Evolutionary conservation across 306 rosid genomes (phyloP).

Genomic region (Ceratonia siliqua): DNA sequence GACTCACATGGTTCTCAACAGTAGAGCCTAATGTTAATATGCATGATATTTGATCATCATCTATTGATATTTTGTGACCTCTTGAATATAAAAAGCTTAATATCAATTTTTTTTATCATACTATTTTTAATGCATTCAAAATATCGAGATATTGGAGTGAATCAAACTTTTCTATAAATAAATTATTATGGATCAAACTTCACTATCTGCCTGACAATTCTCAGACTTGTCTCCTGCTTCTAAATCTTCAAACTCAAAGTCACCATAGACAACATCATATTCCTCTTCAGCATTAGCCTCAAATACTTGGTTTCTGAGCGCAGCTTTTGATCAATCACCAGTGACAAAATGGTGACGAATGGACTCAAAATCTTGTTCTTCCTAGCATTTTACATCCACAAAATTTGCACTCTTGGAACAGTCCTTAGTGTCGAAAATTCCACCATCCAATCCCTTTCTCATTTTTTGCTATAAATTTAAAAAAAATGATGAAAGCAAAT

Average conservation of each 20-base stretch:
- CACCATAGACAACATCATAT: slow-evolving; percentile 61
- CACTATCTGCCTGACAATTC: slow-evolving; percentile 35
- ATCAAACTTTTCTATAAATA: too few species aligned
- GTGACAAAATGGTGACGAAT: slow-evolving; percentile 83
- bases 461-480: slow-evolving; percentile 42
- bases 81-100: too few species aligned
- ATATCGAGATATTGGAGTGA: too few species aligned
- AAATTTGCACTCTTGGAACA: slow-evolving; percentile 66
- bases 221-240: slow-evolving; percentile 72
- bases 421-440: slow-evolving; percentile 66
- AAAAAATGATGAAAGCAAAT: slow-evolving; percentile 20
- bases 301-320: slow-evolving; percentile 55
- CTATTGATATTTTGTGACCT: too few species aligned
- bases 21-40: too few species aligned
- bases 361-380: slow-evolving; percentile 49
- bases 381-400: slow-evolving; percentile 47
- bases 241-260: slow-evolving; percentile 93
- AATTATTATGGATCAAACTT: too few species aligned
- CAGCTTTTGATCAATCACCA: slow-evolving; percentile 89
- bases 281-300: slow-evolving; percentile 55
- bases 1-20: too few species aligned
- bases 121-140: too few species aligned
- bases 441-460: slow-evolving; percentile 48
- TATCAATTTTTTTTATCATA: too few species aligned
- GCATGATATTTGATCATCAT: too few species aligned